Evolutionary conservation across 1,139 yeast species (phyloP).

Genomic region (Hyphopichia khmerensis): DNA sequence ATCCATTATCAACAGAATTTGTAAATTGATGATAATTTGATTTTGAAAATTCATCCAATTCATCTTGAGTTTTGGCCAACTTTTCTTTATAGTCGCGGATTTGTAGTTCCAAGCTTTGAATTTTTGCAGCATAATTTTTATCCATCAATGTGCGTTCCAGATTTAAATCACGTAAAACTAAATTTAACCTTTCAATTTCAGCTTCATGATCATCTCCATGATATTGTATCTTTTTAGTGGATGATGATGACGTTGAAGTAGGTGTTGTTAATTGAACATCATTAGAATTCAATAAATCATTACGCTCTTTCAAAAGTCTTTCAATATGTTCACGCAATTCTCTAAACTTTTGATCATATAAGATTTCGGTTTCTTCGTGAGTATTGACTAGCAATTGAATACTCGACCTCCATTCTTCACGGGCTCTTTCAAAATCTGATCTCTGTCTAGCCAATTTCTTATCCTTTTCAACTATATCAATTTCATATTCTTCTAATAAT

Average conservation of each 20-base stretch:
- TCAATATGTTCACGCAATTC: conserved; percentile 5
- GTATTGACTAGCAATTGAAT: conserved; percentile 50
- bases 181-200: conserved; percentile 1
- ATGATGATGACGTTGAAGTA: neutral
- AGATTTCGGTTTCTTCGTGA: conserved; percentile 41
- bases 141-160: conserved; percentile 2
- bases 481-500: conserved; percentile 44
- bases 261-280: neutral
- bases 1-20: conserved; percentile 4
- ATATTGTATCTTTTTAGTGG: neutral
- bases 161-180: conserved; percentile 2
- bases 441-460: conserved; percentile 42
- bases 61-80: conserved; percentile 1
- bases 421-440: conserved; percentile 49
- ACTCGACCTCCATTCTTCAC: conserved; percentile 58
- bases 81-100: conserved; percentile 2
- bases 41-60: conserved; percentile 3
- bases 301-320: conserved; percentile 1
- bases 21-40: conserved; percentile 2
- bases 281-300: neutral
- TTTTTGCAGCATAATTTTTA: conserved; percentile 1
- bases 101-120: conserved; percentile 1
- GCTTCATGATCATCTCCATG: neutral
- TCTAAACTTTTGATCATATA: conserved; percentile 20
- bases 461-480: conserved; percentile 42